Evolutionary conservation across 2,329 filamentous ascomycete genomes (phyloP).

Genomic region (Xylaria sp.): DNA sequence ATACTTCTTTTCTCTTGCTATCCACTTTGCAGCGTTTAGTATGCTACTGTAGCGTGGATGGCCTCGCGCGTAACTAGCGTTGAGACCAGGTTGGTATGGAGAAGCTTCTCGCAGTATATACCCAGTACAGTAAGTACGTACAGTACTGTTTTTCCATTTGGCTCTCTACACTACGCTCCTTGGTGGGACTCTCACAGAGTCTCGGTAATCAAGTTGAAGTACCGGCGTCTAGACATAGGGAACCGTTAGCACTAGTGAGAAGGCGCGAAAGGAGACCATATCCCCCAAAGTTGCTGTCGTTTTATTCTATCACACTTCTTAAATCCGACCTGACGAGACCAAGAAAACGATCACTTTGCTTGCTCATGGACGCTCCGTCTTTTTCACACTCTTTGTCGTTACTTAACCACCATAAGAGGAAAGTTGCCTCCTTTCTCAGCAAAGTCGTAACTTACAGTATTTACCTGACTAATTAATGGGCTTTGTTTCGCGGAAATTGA

Average conservation of each 20-base stretch:
- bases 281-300: neutral
- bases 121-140: constrained; percentile 26
- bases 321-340: neutral
- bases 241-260: neutral
- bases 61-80: constrained; percentile 25
- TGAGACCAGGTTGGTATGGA: constrained; percentile 16
- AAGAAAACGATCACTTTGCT: neutral
- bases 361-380: neutral
- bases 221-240: constrained; percentile 2
- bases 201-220: constrained; percentile 3
- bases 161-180: neutral
- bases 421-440: neutral
- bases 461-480: neutral
- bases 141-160: neutral
- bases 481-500: neutral
- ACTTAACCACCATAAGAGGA: neutral
- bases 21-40: constrained; percentile 15
- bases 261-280: neutral
- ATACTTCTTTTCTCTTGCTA: constrained; percentile 7
- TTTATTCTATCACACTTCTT: neutral
- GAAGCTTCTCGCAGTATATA: constrained; percentile 11
- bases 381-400: too few species aligned
- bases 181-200: neutral
- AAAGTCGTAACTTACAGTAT: neutral
- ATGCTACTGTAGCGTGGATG: neutral